These are phyloP conservation scores for Rhodotorula sp. DNA, from an alignment of 1,284 basidiomycete species.

Conservation along the genomic window DNA sequence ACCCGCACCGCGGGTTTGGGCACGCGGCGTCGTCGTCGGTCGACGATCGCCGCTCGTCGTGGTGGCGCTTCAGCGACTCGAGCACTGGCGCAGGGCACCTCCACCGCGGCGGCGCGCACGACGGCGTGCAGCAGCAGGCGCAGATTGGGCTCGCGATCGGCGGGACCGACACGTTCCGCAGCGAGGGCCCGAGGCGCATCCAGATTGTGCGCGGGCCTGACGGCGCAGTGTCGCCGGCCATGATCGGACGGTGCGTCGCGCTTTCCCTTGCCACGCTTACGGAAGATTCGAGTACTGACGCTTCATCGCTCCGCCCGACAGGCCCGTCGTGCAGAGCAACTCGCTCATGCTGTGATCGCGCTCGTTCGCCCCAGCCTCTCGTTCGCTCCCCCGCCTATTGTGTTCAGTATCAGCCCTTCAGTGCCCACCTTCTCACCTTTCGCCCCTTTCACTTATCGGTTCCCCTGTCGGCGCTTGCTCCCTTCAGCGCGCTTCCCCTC, in stretches of 20 bases:
- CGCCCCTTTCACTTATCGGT: not conserved
- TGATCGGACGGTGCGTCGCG: constrained; percentile 33
- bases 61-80: constrained; percentile 37
- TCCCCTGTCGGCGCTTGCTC: not conserved
- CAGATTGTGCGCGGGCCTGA: constrained; percentile 29
- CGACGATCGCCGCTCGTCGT: constrained; percentile 26
- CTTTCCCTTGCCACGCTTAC: no score
- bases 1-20: not conserved
- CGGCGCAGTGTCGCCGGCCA: constrained; percentile 18
- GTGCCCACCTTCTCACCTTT: not conserved
- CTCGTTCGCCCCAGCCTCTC: not conserved
- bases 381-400: not conserved
- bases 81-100: constrained; percentile 1
- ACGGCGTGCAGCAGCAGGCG: no score
- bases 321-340: constrained; percentile 35
- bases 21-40: constrained; percentile 11
- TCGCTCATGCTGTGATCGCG: constrained; percentile 38
- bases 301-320: not conserved
- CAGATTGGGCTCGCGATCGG: constrained; percentile 21
- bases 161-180: constrained; percentile 17
- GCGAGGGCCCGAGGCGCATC: constrained; percentile 31
- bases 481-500: not conserved
- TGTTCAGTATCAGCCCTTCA: not conserved
- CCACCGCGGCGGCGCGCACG: not conserved
- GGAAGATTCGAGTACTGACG: not conserved